These are phyloP conservation scores for Mycena filopes DNA, from an alignment of 768 basidiomycete species.

Conservation along the genomic window DNA sequence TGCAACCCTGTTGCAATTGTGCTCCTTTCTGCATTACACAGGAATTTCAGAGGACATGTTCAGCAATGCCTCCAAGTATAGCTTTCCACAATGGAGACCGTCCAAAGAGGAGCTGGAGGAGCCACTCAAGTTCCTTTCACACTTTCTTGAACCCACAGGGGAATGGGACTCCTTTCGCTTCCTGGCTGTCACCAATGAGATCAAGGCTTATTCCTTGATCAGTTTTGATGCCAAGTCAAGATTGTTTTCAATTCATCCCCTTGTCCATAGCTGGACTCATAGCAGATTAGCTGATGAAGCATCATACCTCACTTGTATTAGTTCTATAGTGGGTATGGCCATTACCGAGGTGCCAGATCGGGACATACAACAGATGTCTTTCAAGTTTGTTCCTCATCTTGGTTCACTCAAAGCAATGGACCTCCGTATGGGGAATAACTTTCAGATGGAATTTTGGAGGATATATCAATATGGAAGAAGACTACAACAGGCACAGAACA, in stretches of 20 bases:
- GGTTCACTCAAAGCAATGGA: background rate
- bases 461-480: background rate
- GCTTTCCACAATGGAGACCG: background rate
- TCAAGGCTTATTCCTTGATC: slow-evolving; percentile 14
- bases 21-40: slow-evolving; percentile 10
- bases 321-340: slow-evolving; percentile 4
- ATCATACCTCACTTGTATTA: background rate
- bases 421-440: background rate
- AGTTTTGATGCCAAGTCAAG: background rate
- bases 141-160: background rate
- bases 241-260: slow-evolving; percentile 15
- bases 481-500: background rate
- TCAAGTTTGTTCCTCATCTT: slow-evolving; percentile 3
- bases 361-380: background rate
- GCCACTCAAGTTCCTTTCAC: slow-evolving; percentile 3
- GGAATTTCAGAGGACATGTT: slow-evolving; percentile 20
- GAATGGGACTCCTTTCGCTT: slow-evolving; percentile 8
- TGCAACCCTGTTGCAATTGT: background rate
- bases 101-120: slow-evolving; percentile 10
- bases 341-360: background rate
- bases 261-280: slow-evolving; percentile 11
- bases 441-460: background rate
- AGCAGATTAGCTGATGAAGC: background rate
- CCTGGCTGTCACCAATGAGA: slow-evolving; percentile 1
- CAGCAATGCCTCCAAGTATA: slow-evolving; percentile 11